A percentile compares a stretch with the other conserved stretches of the same genome.
These are phyloP conservation scores for Talaromyces borbonicus DNA, from an alignment of 495 filamentous ascomycete species.

Conservation along the genomic window DNA sequence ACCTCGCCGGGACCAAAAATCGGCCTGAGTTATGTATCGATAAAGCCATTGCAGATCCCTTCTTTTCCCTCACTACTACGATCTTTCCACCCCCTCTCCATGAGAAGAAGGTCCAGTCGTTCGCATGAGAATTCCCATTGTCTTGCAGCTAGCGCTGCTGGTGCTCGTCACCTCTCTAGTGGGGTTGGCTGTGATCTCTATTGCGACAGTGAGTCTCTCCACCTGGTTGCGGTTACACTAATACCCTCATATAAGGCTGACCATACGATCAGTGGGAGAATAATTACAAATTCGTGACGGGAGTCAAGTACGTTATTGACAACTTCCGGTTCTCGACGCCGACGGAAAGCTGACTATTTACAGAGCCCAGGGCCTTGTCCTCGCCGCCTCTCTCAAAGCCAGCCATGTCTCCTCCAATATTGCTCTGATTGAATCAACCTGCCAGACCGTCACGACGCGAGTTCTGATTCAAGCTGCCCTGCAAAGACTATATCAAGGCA, in stretches of 20 bases:
- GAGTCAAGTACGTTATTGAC: constrained; percentile 39
- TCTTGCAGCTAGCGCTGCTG: constrained; percentile 69
- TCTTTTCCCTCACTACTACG: too few relatives aligned
- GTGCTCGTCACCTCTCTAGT: constrained; percentile 60
- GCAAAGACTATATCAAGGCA: constrained; percentile 48
- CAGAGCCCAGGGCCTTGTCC: constrained; percentile 48
- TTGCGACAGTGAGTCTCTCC: constrained; percentile 45
- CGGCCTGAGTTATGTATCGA: too few relatives aligned
- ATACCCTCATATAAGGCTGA: constrained; percentile 13
- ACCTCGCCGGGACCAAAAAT: too few relatives aligned
- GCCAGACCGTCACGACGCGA: constrained; percentile 55
- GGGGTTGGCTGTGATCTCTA: constrained; percentile 52
- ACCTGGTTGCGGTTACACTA: not conserved
- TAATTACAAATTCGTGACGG: constrained; percentile 63
- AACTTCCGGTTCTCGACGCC: not conserved
- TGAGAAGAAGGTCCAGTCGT: too few relatives aligned
- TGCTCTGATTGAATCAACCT: constrained; percentile 60
- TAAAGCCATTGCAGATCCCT: too few relatives aligned
- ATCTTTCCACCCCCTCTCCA: too few relatives aligned
- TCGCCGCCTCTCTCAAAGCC: constrained; percentile 79
- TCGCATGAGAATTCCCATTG: constrained; percentile 70
- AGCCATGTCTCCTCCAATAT: constrained; percentile 69
- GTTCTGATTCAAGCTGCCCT: constrained; percentile 56
- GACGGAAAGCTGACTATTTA: constrained; percentile 1
- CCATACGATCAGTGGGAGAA: constrained; percentile 49